Base-by-base conservation (phyloP, 805 yeast species). In the Nakazawaea pomicola region DNA sequence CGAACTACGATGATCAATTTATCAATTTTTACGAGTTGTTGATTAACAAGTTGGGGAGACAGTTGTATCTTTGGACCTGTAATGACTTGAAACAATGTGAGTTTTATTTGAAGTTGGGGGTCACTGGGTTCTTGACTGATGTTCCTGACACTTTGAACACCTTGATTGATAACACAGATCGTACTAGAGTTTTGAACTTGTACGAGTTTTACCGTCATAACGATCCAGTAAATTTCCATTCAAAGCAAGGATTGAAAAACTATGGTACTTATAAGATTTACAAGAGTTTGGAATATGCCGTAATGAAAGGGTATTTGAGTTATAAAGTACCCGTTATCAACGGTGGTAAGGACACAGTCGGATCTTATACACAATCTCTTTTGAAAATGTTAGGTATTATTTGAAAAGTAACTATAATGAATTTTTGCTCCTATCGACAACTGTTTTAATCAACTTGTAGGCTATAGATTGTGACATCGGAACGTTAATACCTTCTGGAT, bases 381-480 rank as follows among this genome's bases (percentile, higher is more conserved):
- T 15, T 32, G 15, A 41, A 31, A 21, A 16, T 27, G 15, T 27
- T 41, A 14, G 45, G 45, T 12, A 32, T 41, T 18, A 20, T 41
- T 19, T 41, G 31, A 32, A 16, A 5, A 8, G 16, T 28, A 10
- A 5, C 9, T 15, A 30, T 12, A 14, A 14, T 7, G 21, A 16
- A 16, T 30, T 18, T 16, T 11, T 27, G 8, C 20, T 30, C 29
- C 31, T 24, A 35, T 33, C 29, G 24, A 41, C 52, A 20, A 65
- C 67, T 49, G 61, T 47, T 41, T 65, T 63, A 53, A 74, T 72
- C 56, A 73, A 62, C 38, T 53, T 55, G 44, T 51, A 58, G 1
- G 78, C 76, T 38, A 74, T 65, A 11, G 72, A 62, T 39, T 67
- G 67, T 9, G 57, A 53, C 52, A 61, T 57, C 4, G 80, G 80